Evolutionary conservation across 345 rosid genomes (phyloP).

Genomic region (Kandelia obovata): DNA sequence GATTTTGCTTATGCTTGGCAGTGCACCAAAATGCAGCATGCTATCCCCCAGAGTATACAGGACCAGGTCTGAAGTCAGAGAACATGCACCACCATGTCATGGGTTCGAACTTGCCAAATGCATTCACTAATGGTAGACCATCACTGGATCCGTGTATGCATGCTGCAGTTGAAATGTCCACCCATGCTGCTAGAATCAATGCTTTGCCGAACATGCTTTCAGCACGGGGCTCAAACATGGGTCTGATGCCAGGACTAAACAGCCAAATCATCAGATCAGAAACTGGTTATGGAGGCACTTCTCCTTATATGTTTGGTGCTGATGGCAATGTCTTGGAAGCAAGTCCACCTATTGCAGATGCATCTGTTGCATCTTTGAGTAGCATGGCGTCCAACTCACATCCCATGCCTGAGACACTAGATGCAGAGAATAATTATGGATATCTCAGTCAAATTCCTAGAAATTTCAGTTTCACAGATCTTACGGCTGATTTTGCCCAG

Average conservation of each 20-base stretch:
- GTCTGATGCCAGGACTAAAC: conserved; percentile 76
- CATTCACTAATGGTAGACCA: conserved; percentile 72
- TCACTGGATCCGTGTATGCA: conserved; percentile 54
- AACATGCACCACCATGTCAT: conserved; percentile 48
- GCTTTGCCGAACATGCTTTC: conserved; percentile 55
- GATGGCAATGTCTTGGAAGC: conserved; percentile 61
- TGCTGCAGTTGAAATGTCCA: conserved; percentile 60
- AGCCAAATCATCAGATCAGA: conserved; percentile 83
- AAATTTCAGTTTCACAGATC: conserved; percentile 90
- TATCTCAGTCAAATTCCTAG: conserved; percentile 40
- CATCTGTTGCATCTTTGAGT: conserved; percentile 68
- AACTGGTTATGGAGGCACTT: conserved; percentile 58
- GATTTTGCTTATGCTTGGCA: conserved; percentile 26
- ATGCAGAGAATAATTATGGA: conserved; percentile 42
- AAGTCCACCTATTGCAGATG: conserved; percentile 61
- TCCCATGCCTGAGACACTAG: conserved; percentile 62
- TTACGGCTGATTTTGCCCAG: conserved; percentile 81
- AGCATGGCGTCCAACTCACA: conserved; percentile 72
- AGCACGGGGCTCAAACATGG: conserved; percentile 62
- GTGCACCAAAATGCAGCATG: conserved; percentile 65
- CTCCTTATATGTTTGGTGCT: conserved; percentile 66
- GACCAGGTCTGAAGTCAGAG: conserved; percentile 53
- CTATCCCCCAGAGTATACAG: conserved; percentile 55
- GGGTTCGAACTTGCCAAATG: conserved; percentile 45
- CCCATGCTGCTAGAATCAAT: conserved; percentile 63